Conservation (phyloP, 306 rosid species). For the Purshia tridentata region DNA sequence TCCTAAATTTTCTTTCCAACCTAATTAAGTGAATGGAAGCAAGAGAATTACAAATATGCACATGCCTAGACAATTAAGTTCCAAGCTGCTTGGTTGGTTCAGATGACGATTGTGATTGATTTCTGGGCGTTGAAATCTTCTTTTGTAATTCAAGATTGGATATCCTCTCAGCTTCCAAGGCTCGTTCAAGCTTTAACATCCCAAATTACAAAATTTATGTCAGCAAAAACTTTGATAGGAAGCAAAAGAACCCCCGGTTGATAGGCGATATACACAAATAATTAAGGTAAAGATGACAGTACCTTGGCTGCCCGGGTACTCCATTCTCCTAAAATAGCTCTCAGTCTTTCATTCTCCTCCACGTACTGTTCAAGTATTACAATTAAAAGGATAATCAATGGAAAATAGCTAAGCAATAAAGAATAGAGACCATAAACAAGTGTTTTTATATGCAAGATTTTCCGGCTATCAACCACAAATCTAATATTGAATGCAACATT, state of each 20-base stretch:
- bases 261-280: not conserved
- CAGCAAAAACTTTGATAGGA: not conserved
- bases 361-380: conserved; percentile 56
- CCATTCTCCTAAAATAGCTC: conserved; percentile 98
- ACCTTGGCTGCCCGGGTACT: conserved; percentile 98
- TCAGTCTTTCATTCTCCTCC: conserved; percentile 93
- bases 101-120: conserved; percentile 28
- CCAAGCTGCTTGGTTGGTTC: conserved; percentile 34
- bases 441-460: not conserved
- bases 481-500: not conserved
- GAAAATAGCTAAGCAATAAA: not conserved
- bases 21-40: not conserved
- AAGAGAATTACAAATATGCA: not conserved
- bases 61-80: conserved; percentile 1
- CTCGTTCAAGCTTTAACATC: conserved; percentile 53
- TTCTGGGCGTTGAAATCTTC: conserved; percentile 42
- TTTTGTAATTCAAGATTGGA: conserved; percentile 58
- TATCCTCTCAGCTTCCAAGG: conserved; percentile 46
- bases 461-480: not conserved
- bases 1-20: not conserved
- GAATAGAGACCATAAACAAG: not conserved
- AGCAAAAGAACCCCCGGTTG: conserved; percentile 1
- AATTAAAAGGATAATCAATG: not conserved
- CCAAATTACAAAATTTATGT: not conserved
- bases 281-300: conserved; percentile 14